Evolutionary conservation across 1,284 basidiomycete genomes (phyloP).

Genomic region (Wallemia mellicola): DNA sequence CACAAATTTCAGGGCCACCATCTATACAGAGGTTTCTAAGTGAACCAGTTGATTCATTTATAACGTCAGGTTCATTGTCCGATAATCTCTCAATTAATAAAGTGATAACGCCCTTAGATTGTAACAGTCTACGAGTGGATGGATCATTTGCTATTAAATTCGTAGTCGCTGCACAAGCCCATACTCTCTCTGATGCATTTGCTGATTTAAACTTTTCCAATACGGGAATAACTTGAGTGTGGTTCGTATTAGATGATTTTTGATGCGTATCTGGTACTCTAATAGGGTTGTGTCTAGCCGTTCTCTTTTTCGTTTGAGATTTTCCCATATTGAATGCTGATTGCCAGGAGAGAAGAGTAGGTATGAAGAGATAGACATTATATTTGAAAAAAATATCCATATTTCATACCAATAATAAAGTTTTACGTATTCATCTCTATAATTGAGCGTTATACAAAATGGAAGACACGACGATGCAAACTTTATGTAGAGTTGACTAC

Average conservation of each 20-base stretch:
- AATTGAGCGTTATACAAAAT: too few species aligned
- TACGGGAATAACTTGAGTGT: slow-evolving; percentile 40
- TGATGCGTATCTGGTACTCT: slow-evolving; percentile 60
- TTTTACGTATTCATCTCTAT: too few species aligned
- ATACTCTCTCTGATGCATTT: slow-evolving; percentile 48
- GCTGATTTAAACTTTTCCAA: slow-evolving; percentile 54
- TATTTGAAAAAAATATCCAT: neutral
- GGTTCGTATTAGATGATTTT: slow-evolving; percentile 35
- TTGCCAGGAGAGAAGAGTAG: neutral
- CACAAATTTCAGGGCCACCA: slow-evolving; percentile 70
- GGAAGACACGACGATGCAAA: too few species aligned
- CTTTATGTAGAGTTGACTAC: too few species aligned
- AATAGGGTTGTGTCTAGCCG: slow-evolving; percentile 47
- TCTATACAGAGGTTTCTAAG: slow-evolving; percentile 78
- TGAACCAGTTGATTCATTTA: slow-evolving; percentile 55
- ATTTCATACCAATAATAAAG: neutral
- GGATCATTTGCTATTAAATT: slow-evolving; percentile 68
- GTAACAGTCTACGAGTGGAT: slow-evolving; percentile 53
- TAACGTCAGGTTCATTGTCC: slow-evolving; percentile 56
- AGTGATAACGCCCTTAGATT: slow-evolving; percentile 68
- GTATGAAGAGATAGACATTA: neutral
- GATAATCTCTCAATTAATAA: slow-evolving; percentile 50
- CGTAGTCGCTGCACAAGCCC: slow-evolving; percentile 73
- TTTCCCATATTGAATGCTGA: slow-evolving; percentile 6
- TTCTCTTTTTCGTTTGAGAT: slow-evolving; percentile 26